phyloP scores from a whole-genome alignment of 192 early-diverging fungal species.

The Phycomyces blakesleeanus region DNA sequence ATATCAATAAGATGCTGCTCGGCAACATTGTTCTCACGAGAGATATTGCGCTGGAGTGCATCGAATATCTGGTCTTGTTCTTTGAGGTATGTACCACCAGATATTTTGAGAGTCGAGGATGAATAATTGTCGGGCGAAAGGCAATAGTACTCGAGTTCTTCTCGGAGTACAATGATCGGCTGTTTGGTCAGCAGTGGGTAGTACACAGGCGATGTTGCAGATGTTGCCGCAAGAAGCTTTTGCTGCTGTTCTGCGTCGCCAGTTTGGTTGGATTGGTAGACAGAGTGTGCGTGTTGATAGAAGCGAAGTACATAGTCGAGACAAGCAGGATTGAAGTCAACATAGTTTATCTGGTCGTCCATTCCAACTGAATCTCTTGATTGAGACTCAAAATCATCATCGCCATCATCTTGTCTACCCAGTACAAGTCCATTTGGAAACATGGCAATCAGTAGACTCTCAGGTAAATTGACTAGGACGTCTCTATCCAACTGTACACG shows the following conservation, averaged over 20 bases:
- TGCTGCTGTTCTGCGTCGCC: constrained; percentile 17
- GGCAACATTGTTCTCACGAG: constrained; percentile 56
- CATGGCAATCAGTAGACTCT: constrained; percentile 60
- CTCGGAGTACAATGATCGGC: constrained; percentile 71
- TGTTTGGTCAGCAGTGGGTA: constrained; percentile 53
- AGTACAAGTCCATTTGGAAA: constrained; percentile 60
- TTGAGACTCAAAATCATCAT: constrained; percentile 34
- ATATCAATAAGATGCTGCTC: constrained; percentile 84
- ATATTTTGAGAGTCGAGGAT: constrained; percentile 51
- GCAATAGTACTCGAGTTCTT: constrained; percentile 76
- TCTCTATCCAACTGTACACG: constrained; percentile 57
- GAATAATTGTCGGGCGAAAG: constrained; percentile 27
- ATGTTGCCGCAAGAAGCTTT: constrained; percentile 12
- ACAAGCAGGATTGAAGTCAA: constrained; percentile 55
- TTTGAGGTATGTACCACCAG: constrained; percentile 58
- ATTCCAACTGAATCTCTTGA: constrained; percentile 32
- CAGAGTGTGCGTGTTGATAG: constrained; percentile 39
- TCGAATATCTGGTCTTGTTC: constrained; percentile 70
- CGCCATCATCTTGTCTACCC: constrained; percentile 28
- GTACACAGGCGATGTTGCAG: constrained; percentile 30
- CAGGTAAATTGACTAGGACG: constrained; percentile 51
- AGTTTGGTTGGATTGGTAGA: constrained; percentile 30
- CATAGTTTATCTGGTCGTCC: constrained; percentile 49
- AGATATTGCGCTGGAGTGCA: constrained; percentile 71
- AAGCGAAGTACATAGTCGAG: constrained; percentile 53